These are phyloP conservation scores for Xylariaceae sp. DNA, from an alignment of 2,329 filamentous ascomycete genomes.

Conservation along the genomic window DNA sequence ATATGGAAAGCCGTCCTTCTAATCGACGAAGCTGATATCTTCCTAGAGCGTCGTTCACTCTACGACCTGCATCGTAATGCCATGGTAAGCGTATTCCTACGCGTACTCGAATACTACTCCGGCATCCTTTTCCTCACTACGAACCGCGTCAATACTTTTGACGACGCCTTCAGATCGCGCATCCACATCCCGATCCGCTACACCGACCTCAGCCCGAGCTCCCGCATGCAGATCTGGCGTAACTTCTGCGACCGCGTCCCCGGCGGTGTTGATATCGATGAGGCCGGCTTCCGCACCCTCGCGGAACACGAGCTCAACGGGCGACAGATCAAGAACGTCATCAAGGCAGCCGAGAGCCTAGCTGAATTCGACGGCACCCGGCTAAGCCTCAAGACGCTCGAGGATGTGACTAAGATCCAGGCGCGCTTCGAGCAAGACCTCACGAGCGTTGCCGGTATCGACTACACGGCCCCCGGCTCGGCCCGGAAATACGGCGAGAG, in stretches of 20 bases:
- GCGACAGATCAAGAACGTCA: constrained; percentile 32
- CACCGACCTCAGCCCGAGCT: constrained; percentile 15
- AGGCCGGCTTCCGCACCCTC: constrained; percentile 17
- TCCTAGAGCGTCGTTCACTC: constrained; percentile 32
- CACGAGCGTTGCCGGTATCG: neutral
- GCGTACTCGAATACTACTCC: constrained; percentile 22
- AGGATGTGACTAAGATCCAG: constrained; percentile 31
- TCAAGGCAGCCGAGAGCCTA: constrained; percentile 31
- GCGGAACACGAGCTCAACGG: constrained; percentile 29
- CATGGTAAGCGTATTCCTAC: constrained; percentile 25
- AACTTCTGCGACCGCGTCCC: constrained; percentile 26
- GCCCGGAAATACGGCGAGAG: constrained; percentile 1
- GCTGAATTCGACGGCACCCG: constrained; percentile 29
- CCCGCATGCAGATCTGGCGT: constrained; percentile 26
- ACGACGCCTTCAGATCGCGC: constrained; percentile 22
- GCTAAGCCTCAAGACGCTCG: constrained; percentile 27
- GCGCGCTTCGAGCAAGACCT: constrained; percentile 30
- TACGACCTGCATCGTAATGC: constrained; percentile 21
- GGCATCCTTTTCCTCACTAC: constrained; percentile 25
- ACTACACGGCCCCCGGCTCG: constrained; percentile 4
- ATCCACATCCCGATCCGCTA: constrained; percentile 26
- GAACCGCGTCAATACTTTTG: constrained; percentile 22
- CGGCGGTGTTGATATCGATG: constrained; percentile 21
- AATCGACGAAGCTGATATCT: constrained; percentile 33
- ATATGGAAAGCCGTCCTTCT: constrained; percentile 36